Percentiles rank a stretch among this genome's conserved stretches.
phyloP scores from a whole-genome alignment of 2,329 filamentous ascomycete genomes.

The Penicillium aurantiogriseum region DNA sequence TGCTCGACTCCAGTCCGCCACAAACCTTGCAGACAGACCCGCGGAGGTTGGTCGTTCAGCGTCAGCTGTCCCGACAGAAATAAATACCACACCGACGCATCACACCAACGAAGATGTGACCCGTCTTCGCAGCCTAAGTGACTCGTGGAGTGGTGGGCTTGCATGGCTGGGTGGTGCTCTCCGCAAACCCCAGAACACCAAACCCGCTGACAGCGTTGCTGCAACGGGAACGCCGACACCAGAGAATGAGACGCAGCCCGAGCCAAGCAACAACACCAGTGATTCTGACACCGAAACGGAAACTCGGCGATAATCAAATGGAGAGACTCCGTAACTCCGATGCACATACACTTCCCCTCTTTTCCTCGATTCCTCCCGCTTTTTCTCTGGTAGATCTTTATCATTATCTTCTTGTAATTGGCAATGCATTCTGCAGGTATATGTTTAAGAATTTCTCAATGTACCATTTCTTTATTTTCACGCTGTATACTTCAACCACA shows the following conservation, averaged over 20 bases:
- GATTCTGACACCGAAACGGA: constrained; percentile 3
- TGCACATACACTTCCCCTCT: constrained; percentile 8
- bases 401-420: constrained; percentile 19
- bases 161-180: constrained; percentile 39
- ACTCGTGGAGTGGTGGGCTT: constrained; percentile 37
- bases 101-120: constrained; percentile 19
- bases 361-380: background rate
- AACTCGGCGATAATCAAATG: constrained; percentile 9
- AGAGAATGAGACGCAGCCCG: constrained; percentile 1
- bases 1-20: constrained; percentile 30
- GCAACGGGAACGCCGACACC: constrained; percentile 16
- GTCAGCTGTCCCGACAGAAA: constrained; percentile 21
- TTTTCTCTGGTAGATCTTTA: constrained; percentile 9
- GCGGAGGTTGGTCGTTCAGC: constrained; percentile 24
- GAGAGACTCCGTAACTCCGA: background rate
- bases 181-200: constrained; percentile 15
- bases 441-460: constrained; percentile 17
- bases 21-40: constrained; percentile 19
- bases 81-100: constrained; percentile 6
- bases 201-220: constrained; percentile 9
- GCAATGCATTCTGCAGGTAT: constrained; percentile 22
- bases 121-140: constrained; percentile 39
- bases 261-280: background rate
- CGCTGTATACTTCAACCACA: background rate
- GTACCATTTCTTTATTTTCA: background rate